Conservation (phyloP, 805 yeast genomes). For the Teunomyces aglyptinius region DNA sequence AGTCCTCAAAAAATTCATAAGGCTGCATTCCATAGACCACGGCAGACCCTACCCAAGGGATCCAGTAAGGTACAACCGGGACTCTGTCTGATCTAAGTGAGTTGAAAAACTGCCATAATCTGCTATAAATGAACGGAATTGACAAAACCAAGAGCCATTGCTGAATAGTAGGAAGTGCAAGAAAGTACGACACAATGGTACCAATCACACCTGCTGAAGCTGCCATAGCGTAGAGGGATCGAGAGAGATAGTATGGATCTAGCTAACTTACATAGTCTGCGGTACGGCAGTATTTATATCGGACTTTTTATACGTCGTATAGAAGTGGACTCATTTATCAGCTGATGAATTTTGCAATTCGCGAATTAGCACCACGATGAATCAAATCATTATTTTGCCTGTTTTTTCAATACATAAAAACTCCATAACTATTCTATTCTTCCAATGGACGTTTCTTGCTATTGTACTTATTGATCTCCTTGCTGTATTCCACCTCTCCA, state of each 20-base stretch:
- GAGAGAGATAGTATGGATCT: neutral
- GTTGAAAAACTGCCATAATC: slow-evolving; percentile 60
- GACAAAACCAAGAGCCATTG: slow-evolving; percentile 32
- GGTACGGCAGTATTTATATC: neutral
- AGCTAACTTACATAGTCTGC: neutral
- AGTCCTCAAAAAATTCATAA: slow-evolving; percentile 79
- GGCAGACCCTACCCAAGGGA: slow-evolving; percentile 96
- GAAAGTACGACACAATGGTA: neutral
- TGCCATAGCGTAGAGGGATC: neutral
- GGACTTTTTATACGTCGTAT: slow-evolving; percentile 1
- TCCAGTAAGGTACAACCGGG: slow-evolving; percentile 86
- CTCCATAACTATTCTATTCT: neutral
- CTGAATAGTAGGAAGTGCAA: neutral
- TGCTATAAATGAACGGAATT: slow-evolving; percentile 54
- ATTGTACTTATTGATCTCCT: slow-evolving; percentile 15
- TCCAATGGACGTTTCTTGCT: slow-evolving; percentile 12
- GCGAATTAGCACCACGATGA: slow-evolving; percentile 1
- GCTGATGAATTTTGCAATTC: slow-evolving; percentile 3
- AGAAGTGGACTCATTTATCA: slow-evolving; percentile 4
- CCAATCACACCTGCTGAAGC: neutral
- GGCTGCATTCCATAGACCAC: slow-evolving; percentile 89
- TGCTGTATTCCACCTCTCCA: slow-evolving; percentile 22
- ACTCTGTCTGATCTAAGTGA: slow-evolving; percentile 74
- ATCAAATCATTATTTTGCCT: neutral
- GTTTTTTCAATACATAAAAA: neutral